These are phyloP conservation scores for Ustanciosporium gigantosporum DNA, from an alignment of 1,284 basidiomycete species.

Conservation along the genomic window DNA sequence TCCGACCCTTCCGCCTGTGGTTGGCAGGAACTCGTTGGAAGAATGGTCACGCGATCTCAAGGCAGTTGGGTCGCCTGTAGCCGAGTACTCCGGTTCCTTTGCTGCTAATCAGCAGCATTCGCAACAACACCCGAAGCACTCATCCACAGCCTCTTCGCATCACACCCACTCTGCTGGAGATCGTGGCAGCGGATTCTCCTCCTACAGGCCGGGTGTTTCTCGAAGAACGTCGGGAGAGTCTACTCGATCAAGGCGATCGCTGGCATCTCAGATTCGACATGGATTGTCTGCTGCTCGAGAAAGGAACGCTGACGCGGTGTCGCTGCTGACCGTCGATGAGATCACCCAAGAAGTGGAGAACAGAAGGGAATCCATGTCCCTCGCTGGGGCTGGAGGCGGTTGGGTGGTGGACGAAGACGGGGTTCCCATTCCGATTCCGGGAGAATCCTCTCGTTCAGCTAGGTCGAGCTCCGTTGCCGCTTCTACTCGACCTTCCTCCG, in stretches of 20 bases:
- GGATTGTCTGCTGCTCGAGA: slow-evolving; percentile 63
- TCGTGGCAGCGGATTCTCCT: background rate
- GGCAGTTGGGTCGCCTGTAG: slow-evolving; percentile 36
- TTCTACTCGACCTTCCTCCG: slow-evolving; percentile 39
- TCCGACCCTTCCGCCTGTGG: slow-evolving; percentile 47
- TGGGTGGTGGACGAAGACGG: slow-evolving; percentile 59
- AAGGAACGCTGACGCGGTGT: slow-evolving; percentile 77
- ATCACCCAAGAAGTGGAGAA: slow-evolving; percentile 96
- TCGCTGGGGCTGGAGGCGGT: slow-evolving; percentile 19
- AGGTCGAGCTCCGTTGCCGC: slow-evolving; percentile 24
- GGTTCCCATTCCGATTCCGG: slow-evolving; percentile 49
- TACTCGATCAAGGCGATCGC: slow-evolving; percentile 38
- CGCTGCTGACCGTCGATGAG: slow-evolving; percentile 92
- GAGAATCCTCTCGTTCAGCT: slow-evolving; percentile 13
- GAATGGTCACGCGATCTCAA: slow-evolving; percentile 50
- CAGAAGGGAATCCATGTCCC: slow-evolving; percentile 66
- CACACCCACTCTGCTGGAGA: background rate
- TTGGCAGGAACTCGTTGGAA: slow-evolving; percentile 43
- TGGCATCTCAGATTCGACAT: slow-evolving; percentile 43
- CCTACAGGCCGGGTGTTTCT: slow-evolving; percentile 22
- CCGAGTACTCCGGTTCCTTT: slow-evolving; percentile 2
- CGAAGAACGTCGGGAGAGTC: slow-evolving; percentile 48
- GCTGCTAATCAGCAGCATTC: background rate
- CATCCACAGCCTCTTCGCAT: background rate
- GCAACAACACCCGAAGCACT: background rate